phyloP scores from a whole-genome alignment of 495 filamentous ascomycete genomes.

The Hyaloscypha variabilis region DNA sequence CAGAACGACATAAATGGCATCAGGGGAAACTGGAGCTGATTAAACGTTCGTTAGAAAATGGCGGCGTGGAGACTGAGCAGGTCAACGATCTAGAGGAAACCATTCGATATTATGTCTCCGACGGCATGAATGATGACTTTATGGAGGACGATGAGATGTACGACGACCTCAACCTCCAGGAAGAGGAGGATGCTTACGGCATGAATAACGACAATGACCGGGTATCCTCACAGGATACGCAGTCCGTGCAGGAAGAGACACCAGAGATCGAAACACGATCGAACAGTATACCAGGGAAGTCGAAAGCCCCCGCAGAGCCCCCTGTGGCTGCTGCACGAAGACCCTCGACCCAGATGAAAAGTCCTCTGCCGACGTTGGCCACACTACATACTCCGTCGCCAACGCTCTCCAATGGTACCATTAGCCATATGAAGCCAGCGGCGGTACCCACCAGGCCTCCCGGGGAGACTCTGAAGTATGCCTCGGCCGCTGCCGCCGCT shows the following conservation, averaged over 20 bases:
- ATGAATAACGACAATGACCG: constrained; percentile 81
- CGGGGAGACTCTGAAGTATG: constrained; percentile 92
- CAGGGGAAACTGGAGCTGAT: constrained; percentile 90
- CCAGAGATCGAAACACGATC: constrained; percentile 63
- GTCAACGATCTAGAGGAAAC: constrained; percentile 86
- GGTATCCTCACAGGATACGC: constrained; percentile 92
- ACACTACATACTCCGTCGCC: constrained; percentile 75
- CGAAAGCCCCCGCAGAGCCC: constrained; percentile 46
- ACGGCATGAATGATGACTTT: constrained; percentile 85
- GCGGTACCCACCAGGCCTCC: constrained; percentile 80
- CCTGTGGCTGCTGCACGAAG: constrained; percentile 61
- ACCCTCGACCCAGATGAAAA: constrained; percentile 91
- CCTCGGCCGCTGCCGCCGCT: constrained; percentile 92
- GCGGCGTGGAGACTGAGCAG: constrained; percentile 80
- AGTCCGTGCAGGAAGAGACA: constrained; percentile 86
- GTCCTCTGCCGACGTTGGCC: constrained; percentile 85
- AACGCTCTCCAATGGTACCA: constrained; percentile 50
- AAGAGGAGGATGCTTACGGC: constrained; percentile 85
- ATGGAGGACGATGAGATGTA: constrained; percentile 90
- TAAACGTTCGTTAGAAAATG: constrained; percentile 87
- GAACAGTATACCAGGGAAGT: constrained; percentile 52
- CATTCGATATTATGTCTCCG: constrained; percentile 93
- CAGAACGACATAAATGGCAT: constrained; percentile 97
- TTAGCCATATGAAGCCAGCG: constrained; percentile 83
- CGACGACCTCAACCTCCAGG: constrained; percentile 89